A percentile compares a stretch with the other conserved stretches of the same genome.
Evolutionary conservation across 2,329 filamentous ascomycete genomes (phyloP).

Genomic region (Elsinoe batatas): DNA sequence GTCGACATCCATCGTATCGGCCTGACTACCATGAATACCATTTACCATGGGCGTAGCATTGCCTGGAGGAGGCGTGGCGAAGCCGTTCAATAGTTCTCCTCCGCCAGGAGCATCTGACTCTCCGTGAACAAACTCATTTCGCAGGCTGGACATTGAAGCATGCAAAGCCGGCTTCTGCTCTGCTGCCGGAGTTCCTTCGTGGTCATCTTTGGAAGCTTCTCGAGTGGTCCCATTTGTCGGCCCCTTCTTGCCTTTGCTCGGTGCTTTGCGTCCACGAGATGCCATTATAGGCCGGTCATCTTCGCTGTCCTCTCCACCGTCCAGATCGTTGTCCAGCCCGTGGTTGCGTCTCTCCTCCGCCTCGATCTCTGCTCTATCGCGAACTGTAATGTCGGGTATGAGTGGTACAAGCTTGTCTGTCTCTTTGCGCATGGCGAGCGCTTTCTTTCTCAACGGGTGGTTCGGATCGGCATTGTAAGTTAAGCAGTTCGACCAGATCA

Average conservation of each 20-base stretch:
- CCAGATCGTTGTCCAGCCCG: conserved; percentile 68
- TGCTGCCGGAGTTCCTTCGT: conserved; percentile 67
- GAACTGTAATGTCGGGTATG: conserved; percentile 84
- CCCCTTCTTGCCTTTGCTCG: conserved; percentile 65
- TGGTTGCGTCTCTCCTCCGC: conserved; percentile 63
- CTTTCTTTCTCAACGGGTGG: conserved; percentile 83
- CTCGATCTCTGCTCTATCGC: conserved; percentile 88
- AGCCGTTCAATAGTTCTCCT: conserved; percentile 72
- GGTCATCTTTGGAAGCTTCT: conserved; percentile 61
- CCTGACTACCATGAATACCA: conserved; percentile 57
- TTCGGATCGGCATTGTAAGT: conserved; percentile 88
- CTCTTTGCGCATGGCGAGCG: conserved; percentile 92
- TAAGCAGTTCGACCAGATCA: conserved; percentile 96
- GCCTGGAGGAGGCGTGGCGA: conserved; percentile 68
- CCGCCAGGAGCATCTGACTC: conserved; percentile 61
- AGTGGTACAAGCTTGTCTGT: conserved; percentile 92
- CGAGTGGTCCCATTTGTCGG: conserved; percentile 40
- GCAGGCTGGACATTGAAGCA: conserved; percentile 39
- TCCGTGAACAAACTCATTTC: conserved; percentile 45
- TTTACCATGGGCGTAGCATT: conserved; percentile 64
- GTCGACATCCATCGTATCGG: conserved; percentile 81
- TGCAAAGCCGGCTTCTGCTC: conserved; percentile 60
- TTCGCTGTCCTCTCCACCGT: conserved; percentile 82
- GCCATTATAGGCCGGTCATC: conserved; percentile 95
- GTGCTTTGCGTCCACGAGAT: conserved; percentile 81